Percentiles rank a stretch among this genome's conserved stretches.
Evolutionary conservation across 345 rosid genomes (phyloP).

Genomic region (Eucalyptus marginata): DNA sequence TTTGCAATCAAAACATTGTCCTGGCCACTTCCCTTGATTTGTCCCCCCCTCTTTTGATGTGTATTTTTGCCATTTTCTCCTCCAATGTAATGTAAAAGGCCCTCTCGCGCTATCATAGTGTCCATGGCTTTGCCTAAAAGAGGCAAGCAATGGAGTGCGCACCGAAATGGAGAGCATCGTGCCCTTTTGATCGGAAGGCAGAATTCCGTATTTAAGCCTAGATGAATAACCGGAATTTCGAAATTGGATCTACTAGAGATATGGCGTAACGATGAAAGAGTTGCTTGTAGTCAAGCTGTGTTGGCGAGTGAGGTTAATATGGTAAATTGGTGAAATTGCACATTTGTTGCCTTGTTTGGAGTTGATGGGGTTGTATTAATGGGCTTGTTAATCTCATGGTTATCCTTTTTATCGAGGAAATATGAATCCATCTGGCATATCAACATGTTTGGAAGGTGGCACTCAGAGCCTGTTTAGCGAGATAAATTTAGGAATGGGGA

Average conservation of each 20-base stretch:
- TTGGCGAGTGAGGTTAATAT: rapidly evolving
- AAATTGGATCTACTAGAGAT: not conserved
- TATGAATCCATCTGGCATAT: rapidly evolving
- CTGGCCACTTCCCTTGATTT: not conserved
- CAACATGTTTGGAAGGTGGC: not conserved
- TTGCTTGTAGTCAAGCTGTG: not conserved
- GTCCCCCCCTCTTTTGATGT: not conserved
- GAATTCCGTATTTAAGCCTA: not conserved
- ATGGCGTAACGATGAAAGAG: not conserved
- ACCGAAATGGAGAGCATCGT: no score
- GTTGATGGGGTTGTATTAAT: not conserved
- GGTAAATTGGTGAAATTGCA: not conserved
- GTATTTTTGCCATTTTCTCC: not conserved
- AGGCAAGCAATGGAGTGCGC: not conserved
- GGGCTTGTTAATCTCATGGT: not conserved
- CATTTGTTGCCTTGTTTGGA: not conserved
- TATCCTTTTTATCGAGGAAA: not conserved
- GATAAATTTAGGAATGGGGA: not conserved
- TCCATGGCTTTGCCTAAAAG: not conserved
- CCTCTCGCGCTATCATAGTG: not conserved
- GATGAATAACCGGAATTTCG: not conserved
- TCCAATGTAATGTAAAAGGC: not conserved
- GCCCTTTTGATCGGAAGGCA: not conserved
- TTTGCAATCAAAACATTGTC: not conserved
- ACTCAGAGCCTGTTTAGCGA: rapidly evolving